These are phyloP conservation scores for Verticillium klebahnii DNA, from an alignment of 2,329 filamentous ascomycete species.

Conservation along the genomic window DNA sequence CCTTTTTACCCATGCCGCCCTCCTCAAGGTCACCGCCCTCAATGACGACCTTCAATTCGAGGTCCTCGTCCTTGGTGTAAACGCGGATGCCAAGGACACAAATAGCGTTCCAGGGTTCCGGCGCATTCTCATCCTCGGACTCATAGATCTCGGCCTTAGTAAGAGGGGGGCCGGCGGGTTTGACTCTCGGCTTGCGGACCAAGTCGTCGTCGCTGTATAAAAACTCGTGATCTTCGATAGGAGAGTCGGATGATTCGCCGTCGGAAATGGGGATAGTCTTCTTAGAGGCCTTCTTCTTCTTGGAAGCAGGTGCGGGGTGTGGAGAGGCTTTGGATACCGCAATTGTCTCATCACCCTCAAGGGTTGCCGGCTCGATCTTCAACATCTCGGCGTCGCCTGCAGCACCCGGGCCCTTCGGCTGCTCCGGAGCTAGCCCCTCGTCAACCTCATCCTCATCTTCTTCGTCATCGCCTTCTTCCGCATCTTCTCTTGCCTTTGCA, in stretches of 20 bases:
- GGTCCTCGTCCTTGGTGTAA: slow-evolving; percentile 52
- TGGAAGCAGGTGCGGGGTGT: slow-evolving; percentile 11
- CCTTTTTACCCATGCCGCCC: slow-evolving; percentile 53
- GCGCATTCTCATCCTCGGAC: slow-evolving; percentile 51
- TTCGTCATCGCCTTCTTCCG: slow-evolving; percentile 14
- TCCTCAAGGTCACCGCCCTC: slow-evolving; percentile 50
- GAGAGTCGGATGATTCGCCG: slow-evolving; percentile 55
- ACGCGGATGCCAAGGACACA: slow-evolving; percentile 57
- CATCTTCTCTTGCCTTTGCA: slow-evolving; percentile 10
- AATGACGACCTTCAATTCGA: slow-evolving; percentile 51
- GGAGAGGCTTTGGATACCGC: neutral
- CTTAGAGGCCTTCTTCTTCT: slow-evolving; percentile 20
- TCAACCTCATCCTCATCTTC: slow-evolving; percentile 20
- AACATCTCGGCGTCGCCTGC: slow-evolving; percentile 19
- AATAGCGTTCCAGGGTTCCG: slow-evolving; percentile 59
- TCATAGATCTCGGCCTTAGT: slow-evolving; percentile 36
- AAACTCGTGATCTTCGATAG: slow-evolving; percentile 54
- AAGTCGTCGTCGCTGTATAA: slow-evolving; percentile 57
- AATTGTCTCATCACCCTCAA: slow-evolving; percentile 22
- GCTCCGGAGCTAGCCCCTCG: slow-evolving; percentile 18
- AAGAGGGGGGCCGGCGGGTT: slow-evolving; percentile 27
- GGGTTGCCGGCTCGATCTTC: neutral
- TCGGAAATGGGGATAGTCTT: slow-evolving; percentile 37
- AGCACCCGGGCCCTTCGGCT: slow-evolving; percentile 18
- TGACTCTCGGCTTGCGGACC: slow-evolving; percentile 42